Evolutionary conservation across 345 rosid species (phyloP), one percentile per base, ranked within the genome.

Genomic region (Arabidopsis arenosa): DNA sequence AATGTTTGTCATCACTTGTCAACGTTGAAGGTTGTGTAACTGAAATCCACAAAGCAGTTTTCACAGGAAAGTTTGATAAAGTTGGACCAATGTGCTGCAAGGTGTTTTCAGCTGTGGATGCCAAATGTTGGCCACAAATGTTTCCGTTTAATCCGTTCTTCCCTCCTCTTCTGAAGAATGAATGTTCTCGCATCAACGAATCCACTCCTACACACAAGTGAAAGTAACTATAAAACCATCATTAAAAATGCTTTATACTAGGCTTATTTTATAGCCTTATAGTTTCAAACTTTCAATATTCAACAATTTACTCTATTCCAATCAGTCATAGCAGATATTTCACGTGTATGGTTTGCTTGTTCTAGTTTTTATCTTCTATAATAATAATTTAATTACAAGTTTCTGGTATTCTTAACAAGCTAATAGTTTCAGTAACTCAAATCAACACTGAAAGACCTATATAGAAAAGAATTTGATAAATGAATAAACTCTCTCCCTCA

Each of bases 101-200:
- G 5, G 32, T 5, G 4, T 21, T 40, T 37, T 60, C 32, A 2
- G 32, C 9, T 17, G 1, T 67, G 9, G 60, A 23, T 52, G 61
- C 26, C 0, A 37, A 52, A 40, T 68, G 51, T 10, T 68, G 72
- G 61, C 72, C 49, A 53, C 9, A 10, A 13, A 67, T 53, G n/a
- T 53, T 67, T 68, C 62, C 28, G 11, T n/a, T 67, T 9, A 53
- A 68, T 54, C 51, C 49, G n/a, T 54, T 68, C 26, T 68, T 68
- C 72, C 62, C 62, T 67, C 37, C 49, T 53, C 51, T 68, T 68
- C 48, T 68, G 2, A 39, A 68, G 9, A 58, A 40, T 4, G 57
- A 8, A 39, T 68, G 59, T 51, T 66, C 58, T 33, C 58, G 45
- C 45, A 48, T 66, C 60, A 28, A 3, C 6, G 21, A 14, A 36